Conservation (phyloP, 129 eudicot genomes). For the Dittrichia graveolens region DNA sequence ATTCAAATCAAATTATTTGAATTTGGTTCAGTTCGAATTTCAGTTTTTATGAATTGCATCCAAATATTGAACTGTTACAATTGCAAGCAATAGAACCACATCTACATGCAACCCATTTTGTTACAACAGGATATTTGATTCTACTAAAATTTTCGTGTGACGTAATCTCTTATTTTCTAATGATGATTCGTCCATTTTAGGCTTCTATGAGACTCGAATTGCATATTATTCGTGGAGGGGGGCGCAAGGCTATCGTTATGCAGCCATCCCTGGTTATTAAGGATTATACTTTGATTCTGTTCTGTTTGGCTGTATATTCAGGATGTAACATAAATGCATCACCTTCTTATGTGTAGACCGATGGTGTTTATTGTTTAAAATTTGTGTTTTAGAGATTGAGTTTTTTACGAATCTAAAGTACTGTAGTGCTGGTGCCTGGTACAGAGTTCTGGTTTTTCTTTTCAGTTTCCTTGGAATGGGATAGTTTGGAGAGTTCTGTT, state of each 20-base stretch:
- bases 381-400: constrained; percentile 1
- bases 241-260: constrained; percentile 85
- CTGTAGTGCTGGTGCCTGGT: neutral
- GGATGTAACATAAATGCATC: constrained; percentile 19
- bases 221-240: constrained; percentile 98
- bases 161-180: neutral
- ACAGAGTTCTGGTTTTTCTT: neutral
- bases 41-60: too few relatives aligned
- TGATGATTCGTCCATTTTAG: constrained; percentile 35
- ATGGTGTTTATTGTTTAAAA: constrained; percentile 10
- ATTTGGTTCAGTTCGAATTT: too few relatives aligned
- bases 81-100: too few relatives aligned
- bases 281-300: neutral
- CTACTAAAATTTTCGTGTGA: too few relatives aligned
- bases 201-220: constrained; percentile 87
- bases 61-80: too few relatives aligned
- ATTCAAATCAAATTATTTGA: too few relatives aligned
- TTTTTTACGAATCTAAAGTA: neutral
- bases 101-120: too few relatives aligned
- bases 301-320: constrained; percentile 32
- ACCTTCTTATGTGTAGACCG: constrained; percentile 17
- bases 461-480: neutral
- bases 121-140: too few relatives aligned
- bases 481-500: neutral
- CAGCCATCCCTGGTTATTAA: constrained; percentile 83